Conservation (phyloP, 2,329 filamentous ascomycete genomes). For the Aspergillus udagawae region DNA sequence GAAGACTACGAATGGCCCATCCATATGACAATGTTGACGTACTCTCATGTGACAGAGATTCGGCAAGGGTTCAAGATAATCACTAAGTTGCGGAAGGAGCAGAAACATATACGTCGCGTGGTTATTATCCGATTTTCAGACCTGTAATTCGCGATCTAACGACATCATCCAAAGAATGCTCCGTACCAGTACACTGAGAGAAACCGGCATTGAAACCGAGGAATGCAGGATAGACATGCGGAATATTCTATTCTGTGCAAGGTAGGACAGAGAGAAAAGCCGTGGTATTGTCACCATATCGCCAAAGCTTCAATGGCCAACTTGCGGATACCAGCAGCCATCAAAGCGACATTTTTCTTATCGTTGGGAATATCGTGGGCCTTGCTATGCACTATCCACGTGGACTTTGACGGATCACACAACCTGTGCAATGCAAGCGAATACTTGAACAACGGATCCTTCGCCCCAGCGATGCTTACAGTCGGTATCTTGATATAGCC, state of each 20-base stretch:
- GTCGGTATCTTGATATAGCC: slow-evolving; percentile 25
- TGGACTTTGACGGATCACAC: slow-evolving; percentile 17
- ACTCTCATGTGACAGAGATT: neutral
- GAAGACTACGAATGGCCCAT: neutral
- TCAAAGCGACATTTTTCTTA: slow-evolving; percentile 19
- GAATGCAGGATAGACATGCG: neutral
- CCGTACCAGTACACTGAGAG: neutral
- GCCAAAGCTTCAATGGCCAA: slow-evolving; percentile 7
- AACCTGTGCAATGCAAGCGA: slow-evolving; percentile 22
- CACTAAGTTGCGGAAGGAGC: neutral
- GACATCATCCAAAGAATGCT: neutral
- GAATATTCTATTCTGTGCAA: neutral
- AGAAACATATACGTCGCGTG: neutral
- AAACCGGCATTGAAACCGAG: neutral
- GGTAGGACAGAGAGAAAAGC: neutral
- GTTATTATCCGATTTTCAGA: neutral
- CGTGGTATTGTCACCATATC: neutral
- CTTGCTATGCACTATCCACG: slow-evolving; percentile 22
- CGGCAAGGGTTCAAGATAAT: neutral
- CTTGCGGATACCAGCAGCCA: slow-evolving; percentile 21
- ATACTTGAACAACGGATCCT: slow-evolving; percentile 22
- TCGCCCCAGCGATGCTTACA: slow-evolving; percentile 20
- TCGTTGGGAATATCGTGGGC: slow-evolving; percentile 27
- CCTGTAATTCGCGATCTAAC: neutral
- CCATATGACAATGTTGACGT: neutral